Evolutionary conservation across 192 early-diverging fungal species (phyloP).

Genomic region (Diversispora epigaea): DNA sequence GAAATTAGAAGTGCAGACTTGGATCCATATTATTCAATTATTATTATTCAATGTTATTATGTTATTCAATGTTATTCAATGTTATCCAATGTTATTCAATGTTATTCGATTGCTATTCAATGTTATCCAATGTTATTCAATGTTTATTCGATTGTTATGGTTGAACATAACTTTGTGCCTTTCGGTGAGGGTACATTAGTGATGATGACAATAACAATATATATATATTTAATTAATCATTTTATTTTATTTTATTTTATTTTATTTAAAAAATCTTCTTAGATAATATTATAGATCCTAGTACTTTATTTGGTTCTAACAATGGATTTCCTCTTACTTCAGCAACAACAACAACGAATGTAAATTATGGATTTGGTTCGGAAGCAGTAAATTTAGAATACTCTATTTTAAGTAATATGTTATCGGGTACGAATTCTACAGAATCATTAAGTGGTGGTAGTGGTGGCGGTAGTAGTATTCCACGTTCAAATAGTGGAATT

Average conservation of each 20-base stretch:
- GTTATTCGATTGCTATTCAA: no score
- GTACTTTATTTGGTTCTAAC: conserved; percentile 25
- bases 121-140: no score
- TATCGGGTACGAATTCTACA: conserved; percentile 59
- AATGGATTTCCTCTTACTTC: conserved; percentile 32
- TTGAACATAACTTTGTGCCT: no score
- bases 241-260: no score
- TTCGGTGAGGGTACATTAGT: no score
- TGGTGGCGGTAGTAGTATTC: no score
- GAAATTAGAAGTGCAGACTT: not conserved
- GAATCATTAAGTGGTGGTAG: conserved; percentile 24
- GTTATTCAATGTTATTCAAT: no score
- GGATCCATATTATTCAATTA: conserved; percentile 1
- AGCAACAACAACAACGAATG: not conserved
- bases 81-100: no score
- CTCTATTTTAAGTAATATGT: conserved; percentile 85
- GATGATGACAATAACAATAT: no score
- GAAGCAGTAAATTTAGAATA: conserved; percentile 88
- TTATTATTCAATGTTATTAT: no score
- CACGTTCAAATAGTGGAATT: conserved; percentile 27
- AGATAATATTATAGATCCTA: conserved; percentile 18
- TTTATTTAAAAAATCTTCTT: not conserved
- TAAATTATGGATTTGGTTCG: conserved; percentile 76
- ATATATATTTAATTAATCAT: no score
- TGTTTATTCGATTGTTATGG: no score